Base-by-base conservation (phyloP, 2,329 filamentous ascomycete genomes). In the Colletotrichum somersetense region DNA sequence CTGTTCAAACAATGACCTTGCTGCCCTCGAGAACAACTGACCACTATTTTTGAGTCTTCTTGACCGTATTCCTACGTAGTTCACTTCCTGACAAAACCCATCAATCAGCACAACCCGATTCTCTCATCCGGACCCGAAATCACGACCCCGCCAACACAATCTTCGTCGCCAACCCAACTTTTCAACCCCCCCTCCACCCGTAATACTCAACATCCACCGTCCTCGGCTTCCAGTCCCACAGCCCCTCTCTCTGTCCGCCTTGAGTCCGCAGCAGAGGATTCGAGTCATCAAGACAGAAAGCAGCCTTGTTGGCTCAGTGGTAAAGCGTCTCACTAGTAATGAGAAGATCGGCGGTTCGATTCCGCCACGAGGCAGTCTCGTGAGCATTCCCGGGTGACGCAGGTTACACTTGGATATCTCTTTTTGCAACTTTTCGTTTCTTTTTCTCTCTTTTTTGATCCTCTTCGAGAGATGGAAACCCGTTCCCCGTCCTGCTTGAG, bases 321-420 rank as follows among this genome's bases (percentile, higher is more conserved):
- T 53, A 46, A 35, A 46, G 53, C 35, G 26, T 48, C 61, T 63
- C 61, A 63, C 61, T 63, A 63, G 61, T 63, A 63, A 63, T 63
- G 61, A 63, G 61, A 63, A 63, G 61, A 63, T 63, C 48, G 61
- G 48, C 61, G 46, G 61, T 53, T 63, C 61, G 35, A 63, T 63
- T 63, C 61, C 46, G 61, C 48, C 48, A 63, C 42, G 23, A 55
- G 58, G 56, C 42, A 52, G 1, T 2, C 26, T 33, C 12, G 5
- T 33, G 5, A 46, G 23, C 26, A 20, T 33, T 23, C 6, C 50
- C 14, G 44, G 18, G 16, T 8, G 18, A 2, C 18, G 6, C 6
- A 20, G 20, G 0, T 10, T 11, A 6, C 2, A 7, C 7, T 11
- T 20, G 8, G n/a, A n/a, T 16, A 8, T n/a, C 8, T 46, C 5